Evolutionary conservation across 2,329 filamentous ascomycete species (phyloP).

Genomic region (Exophiala viscosa): DNA sequence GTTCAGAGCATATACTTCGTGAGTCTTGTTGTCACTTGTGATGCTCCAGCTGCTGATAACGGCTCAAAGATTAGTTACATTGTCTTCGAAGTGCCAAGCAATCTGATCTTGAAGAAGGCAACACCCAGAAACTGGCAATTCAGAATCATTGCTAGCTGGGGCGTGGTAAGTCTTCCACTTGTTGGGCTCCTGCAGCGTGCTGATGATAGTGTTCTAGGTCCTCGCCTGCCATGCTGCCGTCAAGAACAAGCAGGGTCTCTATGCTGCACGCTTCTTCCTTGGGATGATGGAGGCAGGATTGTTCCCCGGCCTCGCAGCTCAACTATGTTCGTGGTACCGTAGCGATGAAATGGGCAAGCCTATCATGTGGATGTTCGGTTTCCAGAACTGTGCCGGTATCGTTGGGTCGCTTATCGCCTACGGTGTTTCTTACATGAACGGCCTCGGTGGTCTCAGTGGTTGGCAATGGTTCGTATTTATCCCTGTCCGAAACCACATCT

Average conservation of each 20-base stretch:
- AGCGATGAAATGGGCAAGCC: conserved; percentile 44
- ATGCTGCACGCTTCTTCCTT: conserved; percentile 40
- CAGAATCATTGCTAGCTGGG: conserved; percentile 39
- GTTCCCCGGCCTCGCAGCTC: conserved; percentile 42
- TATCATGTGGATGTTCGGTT: conserved; percentile 44
- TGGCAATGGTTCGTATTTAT: conserved; percentile 26
- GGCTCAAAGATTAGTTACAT: conserved; percentile 35
- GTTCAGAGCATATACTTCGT: conserved; percentile 41
- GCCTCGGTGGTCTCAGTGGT: conserved; percentile 25
- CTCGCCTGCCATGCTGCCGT: conserved; percentile 37
- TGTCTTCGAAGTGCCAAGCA: conserved; percentile 41
- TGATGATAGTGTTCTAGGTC: conserved; percentile 17
- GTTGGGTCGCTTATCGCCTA: conserved; percentile 35
- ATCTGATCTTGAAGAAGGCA: conserved; percentile 37
- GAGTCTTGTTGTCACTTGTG: conserved; percentile 13
- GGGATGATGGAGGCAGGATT: conserved; percentile 43
- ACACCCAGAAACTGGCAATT: conserved; percentile 38
- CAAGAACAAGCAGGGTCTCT: conserved; percentile 38
- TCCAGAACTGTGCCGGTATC: conserved; percentile 36
- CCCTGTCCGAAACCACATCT: neutral
- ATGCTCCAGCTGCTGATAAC: conserved; percentile 17
- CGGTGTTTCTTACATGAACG: conserved; percentile 26
- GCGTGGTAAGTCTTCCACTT: conserved; percentile 24
- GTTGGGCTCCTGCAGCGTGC: neutral
- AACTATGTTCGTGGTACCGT: conserved; percentile 48